These are phyloP conservation scores for Tieghemostelium lacteum DNA, from an alignment of 78 protist genomes.

Conservation along the genomic window DNA sequence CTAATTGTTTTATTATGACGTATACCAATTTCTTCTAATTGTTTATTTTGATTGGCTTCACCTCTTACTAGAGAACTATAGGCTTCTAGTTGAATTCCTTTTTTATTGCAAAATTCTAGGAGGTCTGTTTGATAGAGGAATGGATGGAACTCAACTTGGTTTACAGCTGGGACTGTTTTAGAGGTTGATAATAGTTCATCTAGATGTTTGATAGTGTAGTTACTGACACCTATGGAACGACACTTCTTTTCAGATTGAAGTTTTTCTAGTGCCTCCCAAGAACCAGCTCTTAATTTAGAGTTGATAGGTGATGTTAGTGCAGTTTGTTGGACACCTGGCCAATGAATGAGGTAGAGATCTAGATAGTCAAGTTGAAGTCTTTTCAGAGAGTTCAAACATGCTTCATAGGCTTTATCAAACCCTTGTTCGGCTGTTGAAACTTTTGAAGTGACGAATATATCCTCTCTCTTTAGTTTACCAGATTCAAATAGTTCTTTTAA, in stretches of 20 bases:
- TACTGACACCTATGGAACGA: constrained; percentile 82
- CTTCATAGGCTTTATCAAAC: constrained; percentile 44
- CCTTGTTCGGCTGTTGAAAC: constrained; percentile 53
- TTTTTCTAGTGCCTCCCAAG: constrained; percentile 59
- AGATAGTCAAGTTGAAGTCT: constrained; percentile 32
- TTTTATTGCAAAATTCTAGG: constrained; percentile 11
- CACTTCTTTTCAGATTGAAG: constrained; percentile 38
- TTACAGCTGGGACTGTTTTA: constrained; percentile 59
- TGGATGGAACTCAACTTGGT: constrained; percentile 88
- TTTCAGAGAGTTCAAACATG: constrained; percentile 33
- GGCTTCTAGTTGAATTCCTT: constrained; percentile 41
- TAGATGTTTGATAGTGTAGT: constrained; percentile 58
- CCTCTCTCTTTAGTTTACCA: constrained; percentile 74
- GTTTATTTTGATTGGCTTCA: constrained; percentile 20
- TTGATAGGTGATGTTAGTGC: constrained; percentile 15
- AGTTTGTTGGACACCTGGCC: constrained; percentile 52
- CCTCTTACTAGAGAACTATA: constrained; percentile 48
- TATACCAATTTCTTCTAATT: constrained; percentile 31
- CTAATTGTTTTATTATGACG: constrained; percentile 19
- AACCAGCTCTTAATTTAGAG: not conserved
- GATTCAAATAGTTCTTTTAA: constrained; percentile 24
- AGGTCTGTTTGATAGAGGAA: constrained; percentile 66
- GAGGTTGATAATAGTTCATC: constrained; percentile 22
- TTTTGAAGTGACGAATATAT: constrained; percentile 79
- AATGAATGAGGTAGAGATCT: constrained; percentile 60